A percentile compares a stretch with the other conserved stretches of the same genome.
Conservation (phyloP, 2,329 filamentous ascomycete genomes). For the Gyromitra esculenta region DNA sequence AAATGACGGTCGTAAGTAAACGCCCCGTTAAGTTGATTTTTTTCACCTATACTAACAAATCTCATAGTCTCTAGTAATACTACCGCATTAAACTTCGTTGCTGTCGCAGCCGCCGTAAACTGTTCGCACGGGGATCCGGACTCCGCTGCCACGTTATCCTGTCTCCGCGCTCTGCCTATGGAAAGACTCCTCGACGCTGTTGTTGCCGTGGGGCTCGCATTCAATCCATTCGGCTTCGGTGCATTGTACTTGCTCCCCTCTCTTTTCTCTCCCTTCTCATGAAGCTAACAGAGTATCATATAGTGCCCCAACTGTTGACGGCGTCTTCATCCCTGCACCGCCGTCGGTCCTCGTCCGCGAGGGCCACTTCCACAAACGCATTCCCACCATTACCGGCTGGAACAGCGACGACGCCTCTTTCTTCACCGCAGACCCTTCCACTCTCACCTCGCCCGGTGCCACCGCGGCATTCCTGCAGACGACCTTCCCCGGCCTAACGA, state of each 20-base stretch:
- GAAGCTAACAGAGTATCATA: background rate
- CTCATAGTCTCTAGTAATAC: background rate
- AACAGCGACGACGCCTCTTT: background rate
- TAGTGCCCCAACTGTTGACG: background rate
- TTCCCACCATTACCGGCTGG: background rate
- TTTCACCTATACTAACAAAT: background rate
- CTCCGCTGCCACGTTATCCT: background rate
- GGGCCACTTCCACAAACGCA: constrained; percentile 5
- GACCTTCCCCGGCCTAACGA: background rate
- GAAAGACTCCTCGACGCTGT: background rate
- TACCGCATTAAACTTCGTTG: background rate
- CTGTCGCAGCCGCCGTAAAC: constrained; percentile 6
- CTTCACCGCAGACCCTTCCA: background rate
- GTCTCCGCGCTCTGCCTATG: background rate
- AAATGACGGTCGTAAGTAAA: background rate
- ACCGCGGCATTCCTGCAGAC: background rate
- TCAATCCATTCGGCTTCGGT: background rate
- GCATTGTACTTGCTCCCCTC: background rate
- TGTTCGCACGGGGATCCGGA: background rate
- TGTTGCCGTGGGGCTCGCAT: constrained; percentile 9
- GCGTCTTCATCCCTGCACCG: background rate
- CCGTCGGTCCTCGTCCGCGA: background rate
- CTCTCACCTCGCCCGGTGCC: background rate
- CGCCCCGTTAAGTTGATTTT: background rate
- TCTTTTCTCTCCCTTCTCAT: background rate